Percentiles rank a stretch among this genome's conserved stretches.
Conservation (phyloP, 2,329 filamentous ascomycete species). For the Xylariaceae sp. region DNA sequence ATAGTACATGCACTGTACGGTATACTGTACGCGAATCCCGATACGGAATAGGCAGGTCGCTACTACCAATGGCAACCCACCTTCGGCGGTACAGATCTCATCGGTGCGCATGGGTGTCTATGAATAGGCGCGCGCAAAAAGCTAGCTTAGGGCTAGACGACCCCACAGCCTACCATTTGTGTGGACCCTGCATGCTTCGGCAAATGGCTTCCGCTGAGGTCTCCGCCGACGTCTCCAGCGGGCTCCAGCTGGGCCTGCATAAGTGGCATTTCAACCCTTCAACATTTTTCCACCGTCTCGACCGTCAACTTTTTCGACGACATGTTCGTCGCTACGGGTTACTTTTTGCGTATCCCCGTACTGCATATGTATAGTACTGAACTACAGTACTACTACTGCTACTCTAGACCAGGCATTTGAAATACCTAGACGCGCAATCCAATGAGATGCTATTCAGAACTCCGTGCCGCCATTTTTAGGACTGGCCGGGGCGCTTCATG, state of each 20-base stretch:
- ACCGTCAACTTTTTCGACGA: neutral
- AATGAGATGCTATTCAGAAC: slow-evolving; percentile 19
- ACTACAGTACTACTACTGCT: no score
- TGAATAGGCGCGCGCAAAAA: neutral
- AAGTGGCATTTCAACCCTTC: neutral
- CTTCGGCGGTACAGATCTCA: neutral
- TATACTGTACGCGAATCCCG: neutral
- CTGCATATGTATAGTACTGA: no score
- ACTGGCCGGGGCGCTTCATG: slow-evolving; percentile 1
- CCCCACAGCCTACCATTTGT: neutral
- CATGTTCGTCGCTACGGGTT: no score
- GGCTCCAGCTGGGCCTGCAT: neutral
- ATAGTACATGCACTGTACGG: neutral
- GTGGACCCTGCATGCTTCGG: neutral
- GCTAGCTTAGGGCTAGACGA: neutral
- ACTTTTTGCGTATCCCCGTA: no score
- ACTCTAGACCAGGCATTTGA: neutral
- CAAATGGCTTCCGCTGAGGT: no score
- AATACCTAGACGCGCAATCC: slow-evolving; percentile 20
- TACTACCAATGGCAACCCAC: neutral
- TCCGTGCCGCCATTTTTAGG: slow-evolving; percentile 10
- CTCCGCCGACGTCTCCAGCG: neutral
- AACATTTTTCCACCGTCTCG: neutral
- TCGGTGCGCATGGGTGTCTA: neutral
- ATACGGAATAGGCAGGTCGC: neutral